Base-by-base conservation (phyloP, 768 basidiomycete species). In the Psilocybe sp. region DNA sequence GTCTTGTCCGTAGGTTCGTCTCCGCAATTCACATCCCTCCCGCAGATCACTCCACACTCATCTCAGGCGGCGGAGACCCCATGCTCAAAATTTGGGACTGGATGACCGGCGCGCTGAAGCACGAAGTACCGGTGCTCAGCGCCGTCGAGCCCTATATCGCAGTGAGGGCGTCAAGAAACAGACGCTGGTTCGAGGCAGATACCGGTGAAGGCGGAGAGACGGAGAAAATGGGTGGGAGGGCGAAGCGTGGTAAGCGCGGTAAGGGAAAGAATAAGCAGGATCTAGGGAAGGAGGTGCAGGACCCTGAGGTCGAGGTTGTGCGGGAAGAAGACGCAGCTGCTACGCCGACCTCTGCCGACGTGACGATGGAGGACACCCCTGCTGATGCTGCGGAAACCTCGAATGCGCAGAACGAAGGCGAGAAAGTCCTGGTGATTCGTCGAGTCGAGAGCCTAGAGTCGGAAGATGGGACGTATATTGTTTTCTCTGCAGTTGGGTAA, bases 21-120 rank as follows among this genome's bases (percentile, higher is more conserved):
- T 92, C 89, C 2, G 84, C 92, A 0, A 69, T 96, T 14, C 85
- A 90, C 54, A 76, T 89, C n/a, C 83, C 84, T 0, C 43, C 62
- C 5, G 77, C 66, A 51, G 63, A 71, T 14, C 73, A 74, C 11
- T 51, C 67, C 1, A 58, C 61, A 28, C 73, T 99, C 18, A 74
- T 98, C 8, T 94, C 92, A 0, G 96, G 90, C 5, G 96, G 96
- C 10, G 96, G 95, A 0, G 96, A 98, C 58, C 71, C 79, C 0
- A 69, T 75, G 47, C 64, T 96, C 15, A 87, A 85, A 59, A 52
- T 92, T 7, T 95, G 90, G 90, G 79, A 90, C 53, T 91, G 87
- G 84, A 77, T 84, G 66, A 70, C 72, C 0, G 94, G 93, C 0
- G 56, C 58, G 33, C 62, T 81, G 34, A 64, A 76, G 33, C 69